Percentiles rank a stretch among this genome's conserved stretches.
These are phyloP conservation scores for Spatholobus suberectus DNA, from an alignment of 306 rosid species.

Conservation along the genomic window DNA sequence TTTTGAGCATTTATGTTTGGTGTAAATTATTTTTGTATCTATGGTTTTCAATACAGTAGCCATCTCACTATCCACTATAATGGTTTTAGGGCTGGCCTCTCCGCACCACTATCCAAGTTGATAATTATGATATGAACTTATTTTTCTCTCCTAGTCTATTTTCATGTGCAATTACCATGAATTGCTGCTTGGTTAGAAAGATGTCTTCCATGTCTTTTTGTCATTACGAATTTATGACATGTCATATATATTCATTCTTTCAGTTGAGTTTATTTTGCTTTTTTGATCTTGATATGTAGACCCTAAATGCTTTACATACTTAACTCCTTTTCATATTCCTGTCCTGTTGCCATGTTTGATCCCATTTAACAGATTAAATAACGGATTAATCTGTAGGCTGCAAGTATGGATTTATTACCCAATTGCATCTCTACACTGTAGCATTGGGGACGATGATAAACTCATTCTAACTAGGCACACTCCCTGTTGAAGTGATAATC, in stretches of 20 bases:
- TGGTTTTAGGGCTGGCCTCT: background rate
- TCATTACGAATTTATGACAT: too few species aligned
- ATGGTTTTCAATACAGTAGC: background rate
- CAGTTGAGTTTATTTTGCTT: background rate
- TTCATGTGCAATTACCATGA: background rate
- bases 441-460: conserved; percentile 18
- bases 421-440: background rate
- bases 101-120: background rate
- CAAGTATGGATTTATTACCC: conserved; percentile 13
- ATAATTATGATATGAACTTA: background rate
- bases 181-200: background rate
- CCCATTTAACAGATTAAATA: conserved; percentile 3
- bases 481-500: conserved; percentile 24
- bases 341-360: conserved; percentile 1
- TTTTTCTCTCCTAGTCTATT: background rate
- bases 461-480: background rate
- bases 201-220: background rate
- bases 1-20: background rate
- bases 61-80: background rate
- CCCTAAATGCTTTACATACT: conserved; percentile 2
- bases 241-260: conserved; percentile 4
- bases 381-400: conserved; percentile 19
- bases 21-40: background rate
- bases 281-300: conserved; percentile 20
- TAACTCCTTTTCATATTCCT: background rate